Percentiles rank a stretch among this genome's conserved stretches.
phyloP scores from a whole-genome alignment of 345 rosid genomes.

The Eucalyptus urophylla region DNA sequence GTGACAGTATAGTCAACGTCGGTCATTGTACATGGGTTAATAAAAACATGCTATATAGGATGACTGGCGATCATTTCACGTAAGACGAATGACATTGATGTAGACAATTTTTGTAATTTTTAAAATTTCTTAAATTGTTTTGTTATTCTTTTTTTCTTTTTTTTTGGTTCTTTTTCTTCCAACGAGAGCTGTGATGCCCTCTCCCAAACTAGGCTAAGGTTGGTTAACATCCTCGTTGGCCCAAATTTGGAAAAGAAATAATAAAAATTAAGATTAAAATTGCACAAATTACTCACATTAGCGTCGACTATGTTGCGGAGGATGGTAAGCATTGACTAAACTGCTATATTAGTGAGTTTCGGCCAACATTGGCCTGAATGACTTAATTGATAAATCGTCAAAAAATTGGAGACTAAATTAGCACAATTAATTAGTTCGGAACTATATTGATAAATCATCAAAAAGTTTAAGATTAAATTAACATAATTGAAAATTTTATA shows the following conservation, averaged over 20 bases:
- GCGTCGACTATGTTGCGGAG: accelerated
- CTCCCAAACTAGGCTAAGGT: not conserved
- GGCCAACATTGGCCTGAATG: accelerated
- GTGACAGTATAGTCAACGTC: accelerated
- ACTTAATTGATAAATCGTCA: too few species aligned
- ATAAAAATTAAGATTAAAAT: too few species aligned
- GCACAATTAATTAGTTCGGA: too few species aligned
- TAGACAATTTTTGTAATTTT: too few species aligned
- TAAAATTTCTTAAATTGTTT: too few species aligned
- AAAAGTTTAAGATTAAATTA: too few species aligned
- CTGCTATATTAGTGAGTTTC: accelerated
- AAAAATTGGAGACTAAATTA: too few species aligned
- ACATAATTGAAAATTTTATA: too few species aligned
- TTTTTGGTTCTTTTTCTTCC: too few species aligned
- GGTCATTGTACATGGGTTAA: accelerated
- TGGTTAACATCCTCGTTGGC: accelerated
- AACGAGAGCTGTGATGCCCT: accelerated
- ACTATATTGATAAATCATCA: too few species aligned
- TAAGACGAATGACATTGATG: accelerated
- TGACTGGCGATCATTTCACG: accelerated
- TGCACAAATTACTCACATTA: too few species aligned
- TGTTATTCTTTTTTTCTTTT: too few species aligned
- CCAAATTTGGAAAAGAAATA: not conserved
- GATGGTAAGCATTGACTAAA: not conserved
- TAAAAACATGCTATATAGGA: accelerated